Evolutionary conservation across 805 yeast species (phyloP), one percentile per base, ranked within the genome.

Genomic region (Saccharomycopsis oosterbeekiorum): DNA sequence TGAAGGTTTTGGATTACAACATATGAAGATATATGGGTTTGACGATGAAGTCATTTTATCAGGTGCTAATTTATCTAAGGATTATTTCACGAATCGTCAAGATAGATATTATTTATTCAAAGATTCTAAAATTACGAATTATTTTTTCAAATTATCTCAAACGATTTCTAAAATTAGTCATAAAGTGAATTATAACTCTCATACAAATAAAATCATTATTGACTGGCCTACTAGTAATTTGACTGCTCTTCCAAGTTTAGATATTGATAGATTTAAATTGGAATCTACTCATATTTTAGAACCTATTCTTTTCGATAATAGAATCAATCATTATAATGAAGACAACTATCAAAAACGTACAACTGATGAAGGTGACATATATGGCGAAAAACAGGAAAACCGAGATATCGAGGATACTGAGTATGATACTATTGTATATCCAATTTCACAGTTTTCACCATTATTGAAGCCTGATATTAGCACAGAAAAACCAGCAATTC

Each of bases 1-100:
- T 72, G 99, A 94, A 74, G 92, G 96, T 2, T 78, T 81, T 67
- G 99, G 99, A 0, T 78, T 94, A 58, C 99, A 94, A 72, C 99
- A 94, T 70, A 94, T 94, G 98, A 94, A 94, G 71, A 80, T 94
- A 36, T 94, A 94, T 71, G 99, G 99, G 1, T 84, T 92, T 68
- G 99, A 94, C 71, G 84, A 90, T 68, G 97, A 92, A 69, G 83
- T 94, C 51, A 80, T 94, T 19, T 77, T 94, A 39, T 82, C 88
- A 17, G 99, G 98, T 6, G 99, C 99, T 1, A 94, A 94, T 69
- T 77, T 94, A 56, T 89, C 97, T 0, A 77, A 81, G 42, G 99
- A 94, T 73, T 94, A 94, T 72, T 94, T 94, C 73, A 88, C 96
- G 2, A 86, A 93, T 72, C 83, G 99, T 65, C 99, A 94, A 71